phyloP scores from a whole-genome alignment of 441 rosid species.

The Brassica balearica region DNA sequence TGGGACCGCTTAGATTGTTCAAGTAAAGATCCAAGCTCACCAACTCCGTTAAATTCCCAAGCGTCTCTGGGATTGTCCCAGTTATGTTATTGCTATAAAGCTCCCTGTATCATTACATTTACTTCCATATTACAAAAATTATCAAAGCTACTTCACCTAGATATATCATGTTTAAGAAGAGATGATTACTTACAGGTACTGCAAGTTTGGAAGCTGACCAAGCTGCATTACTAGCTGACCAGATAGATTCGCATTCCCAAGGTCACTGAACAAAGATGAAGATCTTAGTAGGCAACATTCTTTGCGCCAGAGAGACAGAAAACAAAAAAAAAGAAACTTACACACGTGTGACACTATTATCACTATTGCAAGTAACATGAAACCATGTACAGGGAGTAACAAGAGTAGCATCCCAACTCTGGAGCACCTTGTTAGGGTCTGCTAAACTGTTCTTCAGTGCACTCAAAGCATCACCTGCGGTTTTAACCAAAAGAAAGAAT shows the following conservation, averaged over 20 bases:
- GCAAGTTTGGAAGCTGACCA: slow-evolving; percentile 79
- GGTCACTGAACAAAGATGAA: slow-evolving; percentile 69
- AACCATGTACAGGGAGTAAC: slow-evolving; percentile 86
- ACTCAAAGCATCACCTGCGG: slow-evolving; percentile 71
- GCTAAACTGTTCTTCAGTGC: slow-evolving; percentile 54
- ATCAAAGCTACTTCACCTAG: not conserved
- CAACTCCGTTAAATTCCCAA: slow-evolving; percentile 89
- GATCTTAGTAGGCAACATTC: not conserved
- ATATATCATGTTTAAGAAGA: slow-evolving; percentile 8
- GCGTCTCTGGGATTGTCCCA: slow-evolving; percentile 86
- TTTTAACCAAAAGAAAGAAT: not conserved
- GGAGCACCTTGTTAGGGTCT: slow-evolving; percentile 77
- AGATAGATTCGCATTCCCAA: slow-evolving; percentile 88
- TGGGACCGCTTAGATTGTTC: slow-evolving; percentile 87
- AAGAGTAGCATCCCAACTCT: slow-evolving; percentile 79
- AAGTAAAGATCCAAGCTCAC: slow-evolving; percentile 99
- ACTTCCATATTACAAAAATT: not conserved
- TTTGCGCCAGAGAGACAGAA: slow-evolving; percentile 1
- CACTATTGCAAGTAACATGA: slow-evolving; percentile 74
- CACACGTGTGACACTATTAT: slow-evolving; percentile 82
- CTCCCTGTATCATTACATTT: slow-evolving; percentile 61
- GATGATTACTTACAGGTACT: slow-evolving; percentile 73
- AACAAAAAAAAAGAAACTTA: slow-evolving; percentile 44
- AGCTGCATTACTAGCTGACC: slow-evolving; percentile 87
- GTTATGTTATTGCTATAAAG: slow-evolving; percentile 92